These are phyloP conservation scores for Penicillium crustosum DNA, from an alignment of 2,329 filamentous ascomycete species.

Conservation along the genomic window DNA sequence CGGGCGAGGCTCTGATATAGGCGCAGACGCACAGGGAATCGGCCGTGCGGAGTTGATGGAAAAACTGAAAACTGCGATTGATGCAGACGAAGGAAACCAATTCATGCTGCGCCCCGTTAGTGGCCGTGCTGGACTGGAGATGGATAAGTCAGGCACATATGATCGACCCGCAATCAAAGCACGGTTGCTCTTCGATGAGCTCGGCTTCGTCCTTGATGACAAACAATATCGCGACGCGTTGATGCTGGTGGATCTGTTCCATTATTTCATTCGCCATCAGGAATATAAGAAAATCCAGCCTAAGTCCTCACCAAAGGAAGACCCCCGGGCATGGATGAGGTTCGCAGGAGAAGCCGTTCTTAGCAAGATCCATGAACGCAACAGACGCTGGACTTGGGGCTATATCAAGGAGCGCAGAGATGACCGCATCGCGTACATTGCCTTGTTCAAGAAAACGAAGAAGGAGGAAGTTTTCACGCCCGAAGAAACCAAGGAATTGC, in stretches of 20 bases:
- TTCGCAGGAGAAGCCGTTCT: conserved; percentile 90
- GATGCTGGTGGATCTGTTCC: conserved; percentile 98
- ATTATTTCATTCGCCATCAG: conserved; percentile 96
- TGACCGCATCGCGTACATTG: conserved; percentile 83
- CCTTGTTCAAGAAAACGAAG: conserved; percentile 93
- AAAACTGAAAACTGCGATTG: conserved; percentile 76
- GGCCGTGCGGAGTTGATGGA: conserved; percentile 72
- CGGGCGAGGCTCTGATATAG: conserved; percentile 68
- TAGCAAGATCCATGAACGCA: conserved; percentile 91
- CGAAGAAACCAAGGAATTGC: conserved; percentile 70
- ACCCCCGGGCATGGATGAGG: conserved; percentile 85
- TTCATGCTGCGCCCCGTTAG: conserved; percentile 96
- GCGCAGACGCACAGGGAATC: conserved; percentile 59
- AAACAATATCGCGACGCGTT: conserved; percentile 95
- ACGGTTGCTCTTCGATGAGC: conserved; percentile 89
- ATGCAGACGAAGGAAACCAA: conserved; percentile 75
- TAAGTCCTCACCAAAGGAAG: conserved; percentile 79
- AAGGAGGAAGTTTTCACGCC: conserved; percentile 66
- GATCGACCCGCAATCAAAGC: conserved; percentile 85
- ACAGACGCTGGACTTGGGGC: conserved; percentile 91
- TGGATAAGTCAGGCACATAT: conserved; percentile 85
- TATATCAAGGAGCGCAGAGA: conserved; percentile 93
- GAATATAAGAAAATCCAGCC: conserved; percentile 94
- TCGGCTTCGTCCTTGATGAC: conserved; percentile 95
- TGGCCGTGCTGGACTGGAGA: conserved; percentile 88